These are phyloP conservation scores for Casuarina equisetifolia DNA, from an alignment of 306 rosid genomes.

Conservation along the genomic window DNA sequence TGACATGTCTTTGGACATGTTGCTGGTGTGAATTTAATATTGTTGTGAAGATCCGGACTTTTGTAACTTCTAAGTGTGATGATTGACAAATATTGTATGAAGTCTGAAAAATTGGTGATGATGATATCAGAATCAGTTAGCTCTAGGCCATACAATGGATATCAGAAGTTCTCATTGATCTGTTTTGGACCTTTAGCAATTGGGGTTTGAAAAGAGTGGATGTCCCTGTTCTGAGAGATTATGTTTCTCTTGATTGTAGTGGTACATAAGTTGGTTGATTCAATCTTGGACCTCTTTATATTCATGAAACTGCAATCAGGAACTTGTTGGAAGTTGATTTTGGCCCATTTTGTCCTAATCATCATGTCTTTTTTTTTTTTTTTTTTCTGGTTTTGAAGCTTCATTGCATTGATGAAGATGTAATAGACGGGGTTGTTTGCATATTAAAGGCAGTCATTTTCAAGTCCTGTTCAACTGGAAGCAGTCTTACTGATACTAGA, in stretches of 20 bases:
- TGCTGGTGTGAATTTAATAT: neutral
- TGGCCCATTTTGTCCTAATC: neutral
- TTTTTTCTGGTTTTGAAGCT: constrained; percentile 50
- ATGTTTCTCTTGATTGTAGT: neutral
- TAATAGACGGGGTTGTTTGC: constrained; percentile 59
- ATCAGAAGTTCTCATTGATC: neutral
- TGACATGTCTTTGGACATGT: neutral
- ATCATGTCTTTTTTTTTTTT: constrained; percentile 19
- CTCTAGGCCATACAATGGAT: constrained; percentile 2
- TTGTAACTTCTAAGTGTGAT: neutral
- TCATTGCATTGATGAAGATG: constrained; percentile 66
- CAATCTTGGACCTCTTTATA: neutral
- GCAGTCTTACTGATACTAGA: constrained; percentile 36
- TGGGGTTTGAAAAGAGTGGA: neutral
- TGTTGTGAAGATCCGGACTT: neutral
- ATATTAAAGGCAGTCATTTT: constrained; percentile 71
- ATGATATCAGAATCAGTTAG: neutral
- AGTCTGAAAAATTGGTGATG: neutral
- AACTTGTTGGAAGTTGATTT: neutral
- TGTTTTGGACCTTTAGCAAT: neutral
- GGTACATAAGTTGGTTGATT: neutral
- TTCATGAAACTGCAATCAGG: constrained; percentile 8
- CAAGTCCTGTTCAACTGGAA: constrained; percentile 56
- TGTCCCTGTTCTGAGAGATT: constrained; percentile 17
- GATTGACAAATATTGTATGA: neutral